These are phyloP conservation scores for Colletotrichum sp. DNA, from an alignment of 2,329 filamentous ascomycete genomes.

Conservation along the genomic window DNA sequence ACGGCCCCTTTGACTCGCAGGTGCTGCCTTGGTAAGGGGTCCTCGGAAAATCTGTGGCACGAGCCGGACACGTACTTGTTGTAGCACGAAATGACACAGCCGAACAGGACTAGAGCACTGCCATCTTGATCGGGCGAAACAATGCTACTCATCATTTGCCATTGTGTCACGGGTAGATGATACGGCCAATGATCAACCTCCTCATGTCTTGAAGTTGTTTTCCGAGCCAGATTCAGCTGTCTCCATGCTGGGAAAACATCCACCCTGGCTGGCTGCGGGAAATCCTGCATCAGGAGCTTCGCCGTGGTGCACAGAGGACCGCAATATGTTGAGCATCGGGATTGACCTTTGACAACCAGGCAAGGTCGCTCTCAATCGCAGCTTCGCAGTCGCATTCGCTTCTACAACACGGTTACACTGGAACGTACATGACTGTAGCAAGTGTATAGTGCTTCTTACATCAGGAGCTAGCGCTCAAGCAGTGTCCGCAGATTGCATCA, in stretches of 20 bases:
- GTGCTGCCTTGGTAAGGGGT: not conserved
- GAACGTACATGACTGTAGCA: not conserved
- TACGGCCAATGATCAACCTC: not conserved
- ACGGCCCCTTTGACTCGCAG: not conserved
- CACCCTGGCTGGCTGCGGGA: not conserved
- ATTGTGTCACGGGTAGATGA: not conserved
- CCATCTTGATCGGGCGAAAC: not conserved
- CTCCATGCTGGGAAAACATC: not conserved
- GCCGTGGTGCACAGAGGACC: not conserved
- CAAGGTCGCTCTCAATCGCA: not conserved
- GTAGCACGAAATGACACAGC: not conserved
- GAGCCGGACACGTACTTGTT: not conserved
- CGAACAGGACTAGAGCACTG: not conserved
- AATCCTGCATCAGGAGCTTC: not conserved
- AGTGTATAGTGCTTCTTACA: not conserved
- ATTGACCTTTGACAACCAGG: accelerated
- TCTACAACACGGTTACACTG: not conserved
- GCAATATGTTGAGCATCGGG: not conserved
- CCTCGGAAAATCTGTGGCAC: accelerated
- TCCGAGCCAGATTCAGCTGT: not conserved
- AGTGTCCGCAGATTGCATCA: not conserved
- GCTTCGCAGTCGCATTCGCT: not conserved
- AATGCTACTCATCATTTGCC: not conserved
- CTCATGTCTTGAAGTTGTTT: not conserved
- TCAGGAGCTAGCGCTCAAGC: not conserved